Evolutionary conservation across 805 yeast species (phyloP).

Genomic region (Metschnikowia cerradonensis): DNA sequence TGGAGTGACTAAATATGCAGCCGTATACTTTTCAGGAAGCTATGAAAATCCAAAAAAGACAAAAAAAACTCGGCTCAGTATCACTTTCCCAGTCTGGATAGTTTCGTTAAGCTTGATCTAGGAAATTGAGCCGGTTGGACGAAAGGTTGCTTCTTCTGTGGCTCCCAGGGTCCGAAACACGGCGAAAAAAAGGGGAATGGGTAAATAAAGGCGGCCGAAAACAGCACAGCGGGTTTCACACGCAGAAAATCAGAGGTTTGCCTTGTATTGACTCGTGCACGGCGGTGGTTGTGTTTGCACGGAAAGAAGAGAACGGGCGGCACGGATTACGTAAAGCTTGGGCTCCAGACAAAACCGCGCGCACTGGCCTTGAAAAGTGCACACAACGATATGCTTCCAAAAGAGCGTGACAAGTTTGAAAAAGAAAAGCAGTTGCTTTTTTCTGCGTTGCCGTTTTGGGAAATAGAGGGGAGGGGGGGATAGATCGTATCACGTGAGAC

Average conservation of each 20-base stretch:
- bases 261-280: background rate
- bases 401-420: background rate
- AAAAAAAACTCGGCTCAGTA: too few relatives aligned
- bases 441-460: too few relatives aligned
- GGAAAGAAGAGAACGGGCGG: slow-evolving; percentile 1
- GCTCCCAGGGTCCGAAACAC: background rate
- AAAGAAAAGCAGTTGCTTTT: background rate
- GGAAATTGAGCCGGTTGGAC: too few relatives aligned
- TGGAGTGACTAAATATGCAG: too few relatives aligned
- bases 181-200: background rate
- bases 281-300: background rate
- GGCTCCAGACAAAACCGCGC: slow-evolving; percentile 1
- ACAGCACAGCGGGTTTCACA: background rate
- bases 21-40: too few relatives aligned
- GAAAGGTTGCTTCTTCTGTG: background rate
- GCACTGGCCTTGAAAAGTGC: slow-evolving; percentile 5
- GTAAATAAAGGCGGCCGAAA: background rate
- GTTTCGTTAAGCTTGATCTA: too few relatives aligned
- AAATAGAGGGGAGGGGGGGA: background rate
- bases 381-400: background rate
- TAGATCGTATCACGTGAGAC: background rate
- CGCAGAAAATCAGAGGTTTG: background rate
- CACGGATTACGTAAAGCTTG: slow-evolving; percentile 1
- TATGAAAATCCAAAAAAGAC: too few relatives aligned
- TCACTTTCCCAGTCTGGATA: too few relatives aligned